Conservation (phyloP, 1,139 yeast species). For the Zygotorulaspora mrakii region DNA sequence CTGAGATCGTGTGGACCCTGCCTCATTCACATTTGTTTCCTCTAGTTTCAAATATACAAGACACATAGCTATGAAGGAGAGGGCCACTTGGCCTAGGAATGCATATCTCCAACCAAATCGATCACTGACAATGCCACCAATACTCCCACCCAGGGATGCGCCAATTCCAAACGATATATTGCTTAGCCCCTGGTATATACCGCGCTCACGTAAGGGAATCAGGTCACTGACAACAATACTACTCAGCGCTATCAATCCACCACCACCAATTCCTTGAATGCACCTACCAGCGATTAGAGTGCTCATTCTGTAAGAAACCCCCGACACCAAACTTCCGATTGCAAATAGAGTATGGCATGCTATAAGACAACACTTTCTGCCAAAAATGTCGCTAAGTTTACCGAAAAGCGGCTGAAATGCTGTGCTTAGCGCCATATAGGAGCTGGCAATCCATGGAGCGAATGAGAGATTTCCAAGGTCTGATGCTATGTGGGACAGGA, state of each 20-base stretch:
- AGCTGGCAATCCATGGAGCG: conserved; percentile 57
- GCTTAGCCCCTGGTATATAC: conserved; percentile 57
- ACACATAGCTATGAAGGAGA: conserved; percentile 45
- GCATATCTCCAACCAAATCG: conserved; percentile 82
- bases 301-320: conserved; percentile 41
- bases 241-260: conserved; percentile 52
- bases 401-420: conserved; percentile 78
- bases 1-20: conserved; percentile 4
- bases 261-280: conserved; percentile 59
- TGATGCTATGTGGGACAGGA: conserved; percentile 56
- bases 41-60: conserved; percentile 38
- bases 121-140: conserved; percentile 42
- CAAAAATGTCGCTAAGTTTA: conserved; percentile 78
- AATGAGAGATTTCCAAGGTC: conserved; percentile 52
- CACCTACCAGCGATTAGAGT: conserved; percentile 64
- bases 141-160: conserved; percentile 62
- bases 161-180: conserved; percentile 65
- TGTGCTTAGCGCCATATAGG: conserved; percentile 53
- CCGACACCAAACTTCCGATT: conserved; percentile 53
- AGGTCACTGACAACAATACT: conserved; percentile 55
- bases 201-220: conserved; percentile 53
- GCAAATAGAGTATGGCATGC: conserved; percentile 49
- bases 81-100: conserved; percentile 53
- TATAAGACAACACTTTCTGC: conserved; percentile 55
- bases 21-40: conserved; percentile 5